A percentile compares a stretch with the other conserved stretches of the same genome.
Conservation (phyloP, 139 green algal species). For the Coccomyxa sp. region DNA sequence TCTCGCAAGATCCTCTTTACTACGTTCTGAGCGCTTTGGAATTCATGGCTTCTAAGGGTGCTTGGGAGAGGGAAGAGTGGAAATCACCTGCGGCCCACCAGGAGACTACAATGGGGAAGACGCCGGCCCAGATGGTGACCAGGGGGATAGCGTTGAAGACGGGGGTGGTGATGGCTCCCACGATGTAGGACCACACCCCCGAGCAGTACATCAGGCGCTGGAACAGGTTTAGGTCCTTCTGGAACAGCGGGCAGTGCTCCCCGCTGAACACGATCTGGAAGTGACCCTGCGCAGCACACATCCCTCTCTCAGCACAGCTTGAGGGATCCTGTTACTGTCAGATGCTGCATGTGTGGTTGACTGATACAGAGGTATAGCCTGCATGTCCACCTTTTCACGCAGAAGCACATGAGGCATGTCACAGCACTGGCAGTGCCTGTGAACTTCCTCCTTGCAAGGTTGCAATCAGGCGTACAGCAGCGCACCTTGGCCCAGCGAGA, state of each 20-base stretch:
- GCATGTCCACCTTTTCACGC: no score
- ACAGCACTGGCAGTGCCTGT: no score
- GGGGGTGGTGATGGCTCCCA: slow-evolving; percentile 29
- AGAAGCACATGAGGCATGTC: no score
- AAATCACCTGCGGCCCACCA: slow-evolving; percentile 45
- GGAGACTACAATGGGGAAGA: slow-evolving; percentile 63
- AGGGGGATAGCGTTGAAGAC: slow-evolving; percentile 29
- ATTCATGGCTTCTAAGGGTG: background rate
- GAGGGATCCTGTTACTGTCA: no score
- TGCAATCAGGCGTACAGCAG: background rate
- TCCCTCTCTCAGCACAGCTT: no score
- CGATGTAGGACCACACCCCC: slow-evolving; percentile 38
- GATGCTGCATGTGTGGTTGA: no score
- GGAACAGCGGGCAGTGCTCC: slow-evolving; percentile 34
- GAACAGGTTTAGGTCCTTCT: slow-evolving; percentile 19
- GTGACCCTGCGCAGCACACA: slow-evolving; percentile 23
- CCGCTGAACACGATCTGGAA: slow-evolving; percentile 28
- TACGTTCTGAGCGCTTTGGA: no score
- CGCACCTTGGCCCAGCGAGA: slow-evolving; percentile 75
- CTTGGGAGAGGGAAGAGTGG: background rate
- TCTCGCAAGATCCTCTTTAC: no score
- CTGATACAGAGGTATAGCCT: no score
- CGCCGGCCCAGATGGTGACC: slow-evolving; percentile 45
- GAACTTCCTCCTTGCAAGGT: no score
- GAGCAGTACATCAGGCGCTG: slow-evolving; percentile 33